These are phyloP conservation scores for Phanerochaete carnosa DNA, from an alignment of 768 basidiomycete species.

Conservation along the genomic window DNA sequence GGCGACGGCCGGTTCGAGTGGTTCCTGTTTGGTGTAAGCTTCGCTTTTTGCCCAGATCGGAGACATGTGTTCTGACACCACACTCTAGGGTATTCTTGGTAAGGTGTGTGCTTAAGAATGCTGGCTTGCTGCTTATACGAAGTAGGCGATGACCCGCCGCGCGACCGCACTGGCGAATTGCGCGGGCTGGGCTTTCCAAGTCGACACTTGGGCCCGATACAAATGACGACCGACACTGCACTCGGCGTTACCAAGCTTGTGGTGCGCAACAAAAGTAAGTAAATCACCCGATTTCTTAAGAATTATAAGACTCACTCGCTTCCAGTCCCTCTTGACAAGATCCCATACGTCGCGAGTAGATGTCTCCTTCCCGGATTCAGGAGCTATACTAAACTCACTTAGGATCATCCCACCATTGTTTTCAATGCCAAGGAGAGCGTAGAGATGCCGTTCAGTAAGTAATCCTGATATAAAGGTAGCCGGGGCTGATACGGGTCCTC, in stretches of 20 bases:
- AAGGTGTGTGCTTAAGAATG: slow-evolving; percentile 1
- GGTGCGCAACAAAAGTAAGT: slow-evolving; percentile 64
- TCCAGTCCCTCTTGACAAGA: slow-evolving; percentile 62
- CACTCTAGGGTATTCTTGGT: slow-evolving; percentile 61
- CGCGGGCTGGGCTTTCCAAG: slow-evolving; percentile 83
- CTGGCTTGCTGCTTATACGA: neutral
- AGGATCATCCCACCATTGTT: slow-evolving; percentile 88
- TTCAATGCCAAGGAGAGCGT: slow-evolving; percentile 90
- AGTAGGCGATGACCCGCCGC: slow-evolving; percentile 90
- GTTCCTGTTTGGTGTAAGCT: slow-evolving; percentile 86
- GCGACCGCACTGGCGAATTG: slow-evolving; percentile 89
- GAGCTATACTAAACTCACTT: neutral
- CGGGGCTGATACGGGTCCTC: neutral
- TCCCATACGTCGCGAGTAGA: slow-evolving; percentile 65
- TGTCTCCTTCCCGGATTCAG: neutral
- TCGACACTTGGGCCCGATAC: slow-evolving; percentile 80
- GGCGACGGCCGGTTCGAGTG: slow-evolving; percentile 72
- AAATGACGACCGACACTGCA: slow-evolving; percentile 99
- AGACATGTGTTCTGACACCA: neutral
- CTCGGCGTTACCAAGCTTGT: slow-evolving; percentile 86
- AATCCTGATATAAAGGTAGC: neutral
- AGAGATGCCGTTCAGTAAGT: slow-evolving; percentile 90
- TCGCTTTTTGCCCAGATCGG: neutral
- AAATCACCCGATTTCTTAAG: neutral
- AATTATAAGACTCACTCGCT: neutral